Percentiles rank a stretch among this genome's conserved stretches.
Conservation (phyloP, 805 yeast species). For the Yamadazyma akitaensis region DNA sequence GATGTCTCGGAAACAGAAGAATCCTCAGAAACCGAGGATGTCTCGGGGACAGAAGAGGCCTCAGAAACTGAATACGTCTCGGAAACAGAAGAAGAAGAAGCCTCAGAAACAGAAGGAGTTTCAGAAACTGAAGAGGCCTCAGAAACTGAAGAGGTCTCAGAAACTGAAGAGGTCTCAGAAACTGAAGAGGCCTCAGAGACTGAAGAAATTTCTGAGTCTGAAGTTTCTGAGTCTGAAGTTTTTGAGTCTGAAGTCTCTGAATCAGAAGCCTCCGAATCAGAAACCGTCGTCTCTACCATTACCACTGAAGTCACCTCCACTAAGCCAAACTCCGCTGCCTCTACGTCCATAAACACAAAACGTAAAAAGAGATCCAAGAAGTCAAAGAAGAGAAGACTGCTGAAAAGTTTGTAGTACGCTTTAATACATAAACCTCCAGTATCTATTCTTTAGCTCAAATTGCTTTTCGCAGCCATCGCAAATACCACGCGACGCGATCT, state of each 20-base stretch:
- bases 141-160: background rate
- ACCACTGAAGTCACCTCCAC: background rate
- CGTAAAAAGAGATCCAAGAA: slow-evolving; percentile 6
- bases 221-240: slow-evolving; percentile 3
- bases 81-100: background rate
- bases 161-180: slow-evolving; percentile 2
- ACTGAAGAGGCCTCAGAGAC: slow-evolving; percentile 1
- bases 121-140: slow-evolving; percentile 3
- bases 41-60: background rate
- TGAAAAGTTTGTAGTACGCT: background rate
- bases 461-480: background rate
- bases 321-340: background rate
- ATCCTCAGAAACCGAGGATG: background rate
- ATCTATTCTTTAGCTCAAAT: background rate
- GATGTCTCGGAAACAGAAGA: slow-evolving; percentile 4
- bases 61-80: slow-evolving; percentile 3
- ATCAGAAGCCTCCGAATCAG: slow-evolving; percentile 2
- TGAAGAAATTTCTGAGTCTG: slow-evolving; percentile 7
- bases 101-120: slow-evolving; percentile 1
- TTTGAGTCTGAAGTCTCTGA: slow-evolving; percentile 3
- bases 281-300: background rate
- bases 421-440: background rate
- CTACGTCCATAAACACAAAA: slow-evolving; percentile 5
- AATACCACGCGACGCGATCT: slow-evolving; percentile 1
- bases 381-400: slow-evolving; percentile 1